Evolutionary conservation across 2,329 filamentous ascomycete species (phyloP).

Genomic region (Ceratocystis cacaofunesta): DNA sequence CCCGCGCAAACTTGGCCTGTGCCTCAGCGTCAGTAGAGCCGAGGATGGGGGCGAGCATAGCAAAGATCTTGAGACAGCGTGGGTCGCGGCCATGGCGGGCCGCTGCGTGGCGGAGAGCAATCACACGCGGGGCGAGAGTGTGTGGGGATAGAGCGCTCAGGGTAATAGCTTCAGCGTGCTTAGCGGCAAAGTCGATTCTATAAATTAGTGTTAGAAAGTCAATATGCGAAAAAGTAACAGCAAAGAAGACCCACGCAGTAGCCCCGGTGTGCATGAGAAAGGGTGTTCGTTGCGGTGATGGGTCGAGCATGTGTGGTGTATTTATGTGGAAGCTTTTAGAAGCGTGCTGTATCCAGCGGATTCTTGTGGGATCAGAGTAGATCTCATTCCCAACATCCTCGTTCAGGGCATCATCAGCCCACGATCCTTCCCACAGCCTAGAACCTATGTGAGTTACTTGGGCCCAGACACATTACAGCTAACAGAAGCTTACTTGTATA

Average conservation of each 20-base stretch:
- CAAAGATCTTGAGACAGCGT: slow-evolving; percentile 43
- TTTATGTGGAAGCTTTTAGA: slow-evolving; percentile 45
- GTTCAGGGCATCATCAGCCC: slow-evolving; percentile 45
- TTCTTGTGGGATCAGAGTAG: slow-evolving; percentile 31
- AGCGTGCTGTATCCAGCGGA: slow-evolving; percentile 47
- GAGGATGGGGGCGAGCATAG: slow-evolving; percentile 42
- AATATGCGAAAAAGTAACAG: background rate
- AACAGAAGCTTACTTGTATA: slow-evolving; percentile 35
- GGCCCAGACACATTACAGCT: background rate
- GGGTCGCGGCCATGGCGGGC: slow-evolving; percentile 37
- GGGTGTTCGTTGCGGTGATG: slow-evolving; percentile 47
- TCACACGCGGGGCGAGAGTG: slow-evolving; percentile 39
- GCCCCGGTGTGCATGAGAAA: slow-evolving; percentile 51
- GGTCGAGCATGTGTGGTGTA: slow-evolving; percentile 46
- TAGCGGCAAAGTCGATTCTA: slow-evolving; percentile 45
- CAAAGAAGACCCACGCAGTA: slow-evolving; percentile 26
- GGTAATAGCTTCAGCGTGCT: slow-evolving; percentile 51
- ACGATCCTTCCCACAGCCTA: slow-evolving; percentile 30
- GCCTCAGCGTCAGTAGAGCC: slow-evolving; percentile 47
- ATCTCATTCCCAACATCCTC: slow-evolving; percentile 37
- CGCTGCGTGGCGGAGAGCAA: slow-evolving; percentile 40
- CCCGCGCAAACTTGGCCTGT: slow-evolving; percentile 32
- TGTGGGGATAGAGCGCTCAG: slow-evolving; percentile 42
- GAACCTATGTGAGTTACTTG: background rate
- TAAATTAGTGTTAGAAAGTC: slow-evolving; percentile 21